Conservation (phyloP, 352 stramenopile genomes). For the Globisporangium middletonii region DNA sequence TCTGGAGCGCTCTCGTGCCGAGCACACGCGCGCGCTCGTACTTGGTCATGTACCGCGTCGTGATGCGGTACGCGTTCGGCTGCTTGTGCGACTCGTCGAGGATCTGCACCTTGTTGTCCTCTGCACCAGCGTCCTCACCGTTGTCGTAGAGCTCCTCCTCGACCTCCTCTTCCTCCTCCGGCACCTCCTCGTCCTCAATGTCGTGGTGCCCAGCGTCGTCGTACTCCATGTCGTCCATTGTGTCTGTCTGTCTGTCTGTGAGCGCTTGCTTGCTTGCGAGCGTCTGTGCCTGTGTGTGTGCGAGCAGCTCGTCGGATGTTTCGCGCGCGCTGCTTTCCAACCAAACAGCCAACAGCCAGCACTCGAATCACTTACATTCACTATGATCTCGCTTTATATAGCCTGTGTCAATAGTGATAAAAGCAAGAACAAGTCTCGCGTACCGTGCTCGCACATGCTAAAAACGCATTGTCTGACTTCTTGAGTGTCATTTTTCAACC, state of each 20-base stretch:
- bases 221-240: constrained; percentile 86
- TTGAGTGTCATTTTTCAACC: no score
- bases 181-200: constrained; percentile 80
- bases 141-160: constrained; percentile 71
- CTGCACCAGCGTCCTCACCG: constrained; percentile 35
- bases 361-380: constrained; percentile 1
- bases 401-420: not conserved
- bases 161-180: constrained; percentile 76
- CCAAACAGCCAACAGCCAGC: constrained; percentile 4
- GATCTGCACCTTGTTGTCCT: constrained; percentile 69
- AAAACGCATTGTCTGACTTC: not conserved
- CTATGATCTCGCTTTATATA: not conserved
- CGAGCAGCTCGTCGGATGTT: not conserved
- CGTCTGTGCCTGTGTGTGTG: not conserved
- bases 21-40: constrained; percentile 98
- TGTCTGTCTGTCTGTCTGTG: constrained; percentile 2
- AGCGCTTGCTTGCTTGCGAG: not conserved
- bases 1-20: constrained; percentile 97
- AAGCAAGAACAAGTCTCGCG: not conserved
- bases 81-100: constrained; percentile 84
- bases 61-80: constrained; percentile 90
- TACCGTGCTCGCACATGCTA: not conserved
- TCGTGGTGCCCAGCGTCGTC: constrained; percentile 69
- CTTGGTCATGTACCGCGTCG: constrained; percentile 99
- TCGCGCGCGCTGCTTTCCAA: constrained; percentile 8